These are phyloP conservation scores for Scheffersomyces cryptocercus DNA, from an alignment of 1,139 yeast genomes.

Conservation along the genomic window DNA sequence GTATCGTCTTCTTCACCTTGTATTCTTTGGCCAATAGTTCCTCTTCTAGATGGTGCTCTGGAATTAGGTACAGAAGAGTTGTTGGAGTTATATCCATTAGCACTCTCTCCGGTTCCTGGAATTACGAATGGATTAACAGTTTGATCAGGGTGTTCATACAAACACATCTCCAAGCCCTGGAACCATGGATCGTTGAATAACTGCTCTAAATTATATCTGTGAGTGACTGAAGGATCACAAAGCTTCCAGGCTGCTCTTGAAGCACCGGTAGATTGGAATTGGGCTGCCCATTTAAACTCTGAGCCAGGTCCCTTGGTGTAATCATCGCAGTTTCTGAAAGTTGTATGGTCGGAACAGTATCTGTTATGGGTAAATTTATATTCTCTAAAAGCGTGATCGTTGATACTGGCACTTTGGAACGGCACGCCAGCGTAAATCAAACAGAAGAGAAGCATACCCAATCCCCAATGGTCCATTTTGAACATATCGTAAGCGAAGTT, in stretches of 20 bases:
- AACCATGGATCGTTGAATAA: constrained; percentile 70
- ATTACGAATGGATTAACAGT: constrained; percentile 39
- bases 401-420: constrained; percentile 51
- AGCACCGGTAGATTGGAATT: constrained; percentile 58
- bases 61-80: constrained; percentile 28
- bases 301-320: constrained; percentile 60
- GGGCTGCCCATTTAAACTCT: constrained; percentile 65
- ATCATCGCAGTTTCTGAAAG: constrained; percentile 51
- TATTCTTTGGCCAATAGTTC: constrained; percentile 21
- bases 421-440: constrained; percentile 63
- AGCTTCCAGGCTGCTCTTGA: constrained; percentile 75
- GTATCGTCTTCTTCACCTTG: constrained; percentile 17
- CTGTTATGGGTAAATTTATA: constrained; percentile 55
- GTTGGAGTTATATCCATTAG: constrained; percentile 10
- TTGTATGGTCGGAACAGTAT: constrained; percentile 50
- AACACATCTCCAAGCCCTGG: constrained; percentile 57
- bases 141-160: constrained; percentile 55
- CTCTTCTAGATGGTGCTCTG: constrained; percentile 37
- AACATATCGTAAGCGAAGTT: constrained; percentile 62
- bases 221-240: constrained; percentile 59
- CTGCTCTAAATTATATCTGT: constrained; percentile 55
- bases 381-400: constrained; percentile 59
- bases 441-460: constrained; percentile 67
- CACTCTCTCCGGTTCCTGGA: constrained; percentile 22
- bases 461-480: constrained; percentile 71